Evolutionary conservation across 257 asterid genomes (phyloP).

Genomic region (Nicotiana undulata): DNA sequence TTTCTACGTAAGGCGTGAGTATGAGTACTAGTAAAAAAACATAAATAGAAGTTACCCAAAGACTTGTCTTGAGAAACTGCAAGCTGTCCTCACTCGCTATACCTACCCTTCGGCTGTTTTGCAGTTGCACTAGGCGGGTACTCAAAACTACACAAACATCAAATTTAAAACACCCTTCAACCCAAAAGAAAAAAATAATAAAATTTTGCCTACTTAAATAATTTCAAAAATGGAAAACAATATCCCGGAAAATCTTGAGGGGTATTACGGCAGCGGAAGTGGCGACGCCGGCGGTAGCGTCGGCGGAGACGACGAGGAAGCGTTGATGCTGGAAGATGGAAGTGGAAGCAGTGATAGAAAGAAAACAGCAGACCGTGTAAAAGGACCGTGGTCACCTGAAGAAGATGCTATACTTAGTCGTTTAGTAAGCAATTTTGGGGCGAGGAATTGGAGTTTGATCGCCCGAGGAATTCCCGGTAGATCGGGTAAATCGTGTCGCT

Average conservation of each 20-base stretch:
- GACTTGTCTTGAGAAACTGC: no score
- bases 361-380: slow-evolving; percentile 46
- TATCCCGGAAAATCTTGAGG: slow-evolving; percentile 1
- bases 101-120: neutral
- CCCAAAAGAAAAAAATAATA: no score
- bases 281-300: neutral
- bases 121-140: slow-evolving; percentile 15
- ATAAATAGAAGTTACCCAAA: no score
- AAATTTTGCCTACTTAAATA: no score
- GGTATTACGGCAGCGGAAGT: neutral
- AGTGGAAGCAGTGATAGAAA: slow-evolving; percentile 28
- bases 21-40: neutral
- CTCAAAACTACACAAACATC: neutral
- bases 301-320: slow-evolving; percentile 19
- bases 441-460: slow-evolving; percentile 82
- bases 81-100: neutral
- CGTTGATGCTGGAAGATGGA: slow-evolving; percentile 25
- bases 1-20: no score
- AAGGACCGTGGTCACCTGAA: slow-evolving; percentile 92
- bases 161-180: neutral
- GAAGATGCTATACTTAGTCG: slow-evolving; percentile 67
- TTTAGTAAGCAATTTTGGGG: slow-evolving; percentile 61
- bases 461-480: slow-evolving; percentile 89
- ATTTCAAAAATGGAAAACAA: neutral
- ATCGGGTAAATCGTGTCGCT: slow-evolving; percentile 89